Evolutionary conservation across 495 filamentous ascomycete species (phyloP).

Genomic region (Penicillium dipodomyicola): DNA sequence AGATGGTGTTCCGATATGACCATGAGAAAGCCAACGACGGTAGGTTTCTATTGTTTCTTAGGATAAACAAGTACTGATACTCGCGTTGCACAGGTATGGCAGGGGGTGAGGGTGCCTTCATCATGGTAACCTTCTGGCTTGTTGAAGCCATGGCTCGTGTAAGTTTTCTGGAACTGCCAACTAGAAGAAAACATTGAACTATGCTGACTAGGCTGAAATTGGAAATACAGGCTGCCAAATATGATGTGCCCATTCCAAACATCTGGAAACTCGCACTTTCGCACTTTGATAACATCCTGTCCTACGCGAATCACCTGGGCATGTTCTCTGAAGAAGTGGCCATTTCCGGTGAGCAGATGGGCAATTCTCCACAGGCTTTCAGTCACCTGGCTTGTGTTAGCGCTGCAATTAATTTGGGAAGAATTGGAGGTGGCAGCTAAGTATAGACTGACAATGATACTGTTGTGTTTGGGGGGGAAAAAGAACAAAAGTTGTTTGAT

Average conservation of each 20-base stretch:
- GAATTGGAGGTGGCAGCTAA: slow-evolving; percentile 11
- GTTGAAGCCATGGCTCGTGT: slow-evolving; percentile 72
- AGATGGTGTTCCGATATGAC: slow-evolving; percentile 70
- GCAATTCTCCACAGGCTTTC: slow-evolving; percentile 74
- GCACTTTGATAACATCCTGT: slow-evolving; percentile 71
- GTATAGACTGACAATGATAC: slow-evolving; percentile 5
- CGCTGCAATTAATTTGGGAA: slow-evolving; percentile 69
- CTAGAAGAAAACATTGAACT: neutral
- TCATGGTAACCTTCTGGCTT: slow-evolving; percentile 77
- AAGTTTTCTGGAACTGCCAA: slow-evolving; percentile 11
- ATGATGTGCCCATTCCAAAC: slow-evolving; percentile 60
- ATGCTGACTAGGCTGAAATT: neutral
- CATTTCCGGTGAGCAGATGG: slow-evolving; percentile 66
- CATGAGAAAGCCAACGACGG: slow-evolving; percentile 63
- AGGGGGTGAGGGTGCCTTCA: slow-evolving; percentile 71
- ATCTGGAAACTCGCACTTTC: slow-evolving; percentile 62
- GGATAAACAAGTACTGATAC: slow-evolving; percentile 14
- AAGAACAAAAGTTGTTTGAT: neutral
- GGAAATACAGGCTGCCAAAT: slow-evolving; percentile 29
- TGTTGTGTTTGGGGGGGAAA: neutral
- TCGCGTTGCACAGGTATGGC: slow-evolving; percentile 56
- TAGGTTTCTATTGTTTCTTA: slow-evolving; percentile 28
- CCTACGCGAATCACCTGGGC: slow-evolving; percentile 67
- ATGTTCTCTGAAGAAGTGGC: slow-evolving; percentile 79
- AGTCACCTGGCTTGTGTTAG: slow-evolving; percentile 69